Evolutionary conservation across 2,329 filamentous ascomycete genomes (phyloP), one percentile per base, ranked within the genome.

Genomic region (Corniculantispora saksenae): DNA sequence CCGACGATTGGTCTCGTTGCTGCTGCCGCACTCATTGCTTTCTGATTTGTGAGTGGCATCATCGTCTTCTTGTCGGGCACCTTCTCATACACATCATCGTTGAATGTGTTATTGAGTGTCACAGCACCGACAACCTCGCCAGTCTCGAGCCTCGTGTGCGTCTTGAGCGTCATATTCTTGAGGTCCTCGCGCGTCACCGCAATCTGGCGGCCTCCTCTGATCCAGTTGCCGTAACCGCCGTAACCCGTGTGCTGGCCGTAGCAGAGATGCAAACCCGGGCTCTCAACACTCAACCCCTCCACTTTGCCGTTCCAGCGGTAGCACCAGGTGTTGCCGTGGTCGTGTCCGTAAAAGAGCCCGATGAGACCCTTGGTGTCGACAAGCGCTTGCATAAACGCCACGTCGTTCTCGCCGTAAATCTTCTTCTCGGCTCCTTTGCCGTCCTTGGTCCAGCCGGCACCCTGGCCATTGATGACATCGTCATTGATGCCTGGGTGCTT

Each of bases 241-340:
- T 89, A 90, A 1, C 88, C 88, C 0, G 84, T 83, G 67, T 88
- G 87, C 67, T 88, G 83, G 2, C 86, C 85, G 70, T 87, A 89
- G 67, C 80, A 82, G 15, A 82, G 65, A 51, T 76, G 73, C 25
- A 75, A 66, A 1, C 78, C 79, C 21, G 32, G 9, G n/a, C 35
- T 55, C 45, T 61, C 53, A 1, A 74, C 9, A 66, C 63, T 27
- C 77, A 67, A 58, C 15, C 58, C 65, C 3, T 59, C 61, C 1
- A 64, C n/a, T 3, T n/a, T 38, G 38, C 66, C 73, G 15, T 75
- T 69, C 78, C 77, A 81, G 61, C 72, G 75, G 51, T 72, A 77
- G 70, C 81, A 85, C 83, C 83, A 85, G 23, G 81, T 79, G 70
- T 84, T 76, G 0, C 81, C 82, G 68, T 90, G 87, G 68, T 89